Conservation (phyloP, 179 eudicot genomes). For the Corrigiola litoralis region DNA sequence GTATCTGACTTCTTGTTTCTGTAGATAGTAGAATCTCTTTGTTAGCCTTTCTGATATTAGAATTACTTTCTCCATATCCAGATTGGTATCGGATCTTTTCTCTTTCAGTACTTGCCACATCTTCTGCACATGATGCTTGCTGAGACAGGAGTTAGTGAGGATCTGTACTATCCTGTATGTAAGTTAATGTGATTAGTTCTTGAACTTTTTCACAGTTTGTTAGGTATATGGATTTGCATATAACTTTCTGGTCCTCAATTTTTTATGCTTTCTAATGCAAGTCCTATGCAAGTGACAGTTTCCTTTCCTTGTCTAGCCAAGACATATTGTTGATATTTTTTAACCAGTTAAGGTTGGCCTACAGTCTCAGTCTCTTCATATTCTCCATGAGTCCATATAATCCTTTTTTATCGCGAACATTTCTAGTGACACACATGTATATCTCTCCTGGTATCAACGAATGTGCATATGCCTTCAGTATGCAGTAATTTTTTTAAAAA, state of each 20-base stretch:
- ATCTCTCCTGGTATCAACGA: too few species aligned
- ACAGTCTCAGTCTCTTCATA: not conserved
- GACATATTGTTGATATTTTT: not conserved
- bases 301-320: not conserved
- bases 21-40: conserved; percentile 10
- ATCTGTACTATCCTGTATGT: conserved; percentile 96
- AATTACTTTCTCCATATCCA: conserved; percentile 23
- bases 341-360: not conserved
- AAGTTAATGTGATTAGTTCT: conserved; percentile 44
- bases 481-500: too few species aligned
- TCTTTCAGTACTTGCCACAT: conserved; percentile 59
- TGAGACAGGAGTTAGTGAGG: conserved; percentile 82
- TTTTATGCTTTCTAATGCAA: not conserved
- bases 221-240: not conserved
- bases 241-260: not conserved
- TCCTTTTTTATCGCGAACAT: too few species aligned
- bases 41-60: not conserved
- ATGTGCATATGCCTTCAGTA: too few species aligned
- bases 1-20: conserved; percentile 30
- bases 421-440: too few species aligned
- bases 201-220: not conserved
- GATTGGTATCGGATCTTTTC: conserved; percentile 86
- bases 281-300: not conserved
- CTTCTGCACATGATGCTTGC: conserved; percentile 52
- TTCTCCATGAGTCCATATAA: too few species aligned